Percentiles rank a stretch among this genome's conserved stretches.
phyloP scores from a whole-genome alignment of 352 stramenopile genomes.

The Peronospora farinosa region DNA sequence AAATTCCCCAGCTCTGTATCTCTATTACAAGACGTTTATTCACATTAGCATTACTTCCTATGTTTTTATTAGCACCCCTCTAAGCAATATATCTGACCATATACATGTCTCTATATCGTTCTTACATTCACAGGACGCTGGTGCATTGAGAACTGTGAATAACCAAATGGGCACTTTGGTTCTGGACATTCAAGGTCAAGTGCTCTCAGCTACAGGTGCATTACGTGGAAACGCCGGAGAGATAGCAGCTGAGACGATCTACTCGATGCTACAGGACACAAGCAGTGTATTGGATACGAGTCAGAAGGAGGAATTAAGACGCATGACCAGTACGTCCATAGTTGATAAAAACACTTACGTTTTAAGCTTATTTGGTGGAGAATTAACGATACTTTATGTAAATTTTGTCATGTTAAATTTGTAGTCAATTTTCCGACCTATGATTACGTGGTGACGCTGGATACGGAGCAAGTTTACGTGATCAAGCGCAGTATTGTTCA shows the following conservation, averaged over 20 bases:
- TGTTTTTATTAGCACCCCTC: slow-evolving; percentile 17
- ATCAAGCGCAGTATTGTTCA: slow-evolving; percentile 51
- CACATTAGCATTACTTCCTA: slow-evolving; percentile 28
- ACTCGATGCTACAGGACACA: slow-evolving; percentile 68
- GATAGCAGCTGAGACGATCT: slow-evolving; percentile 48
- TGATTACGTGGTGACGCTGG: slow-evolving; percentile 63
- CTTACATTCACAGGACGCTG: slow-evolving; percentile 36
- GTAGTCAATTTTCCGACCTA: slow-evolving; percentile 61
- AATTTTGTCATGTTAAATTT: not conserved
- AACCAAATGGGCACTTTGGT: slow-evolving; percentile 61
- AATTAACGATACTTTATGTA: not conserved
- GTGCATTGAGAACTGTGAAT: slow-evolving; percentile 36
- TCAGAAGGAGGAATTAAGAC: slow-evolving; percentile 57
- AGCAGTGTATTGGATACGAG: slow-evolving; percentile 42
- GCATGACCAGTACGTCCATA: slow-evolving; percentile 45
- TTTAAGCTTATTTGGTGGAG: too few species aligned
- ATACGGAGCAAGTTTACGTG: slow-evolving; percentile 60
- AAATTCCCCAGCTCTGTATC: not conserved
- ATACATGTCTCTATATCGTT: slow-evolving; percentile 17
- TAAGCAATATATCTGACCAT: too few species aligned
- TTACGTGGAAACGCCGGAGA: slow-evolving; percentile 45
- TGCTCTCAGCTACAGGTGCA: slow-evolving; percentile 61
- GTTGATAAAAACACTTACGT: not conserved
- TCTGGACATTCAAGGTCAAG: slow-evolving; percentile 46
- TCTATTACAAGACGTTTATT: not conserved